Percentiles rank a stretch among this genome's conserved stretches.
Evolutionary conservation across 164 flowering plant species (phyloP).

Genomic region (Kingdonia uniflora): DNA sequence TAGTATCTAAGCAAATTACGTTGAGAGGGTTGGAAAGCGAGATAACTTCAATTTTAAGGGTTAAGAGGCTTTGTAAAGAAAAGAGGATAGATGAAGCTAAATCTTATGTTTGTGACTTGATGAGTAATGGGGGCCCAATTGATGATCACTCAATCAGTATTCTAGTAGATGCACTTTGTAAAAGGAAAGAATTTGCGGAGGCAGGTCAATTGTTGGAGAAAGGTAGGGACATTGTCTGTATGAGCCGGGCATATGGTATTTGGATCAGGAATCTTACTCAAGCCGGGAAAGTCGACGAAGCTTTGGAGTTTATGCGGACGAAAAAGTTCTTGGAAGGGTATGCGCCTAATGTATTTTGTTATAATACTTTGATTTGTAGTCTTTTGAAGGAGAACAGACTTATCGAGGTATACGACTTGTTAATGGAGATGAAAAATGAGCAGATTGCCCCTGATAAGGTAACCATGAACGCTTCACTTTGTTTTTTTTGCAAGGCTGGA

Average conservation of each 20-base stretch:
- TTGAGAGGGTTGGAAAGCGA: conserved; percentile 37
- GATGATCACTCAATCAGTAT: conserved; percentile 18
- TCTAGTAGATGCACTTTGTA: conserved; percentile 49
- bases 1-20: conserved; percentile 37
- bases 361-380: conserved; percentile 43
- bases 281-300: conserved; percentile 35
- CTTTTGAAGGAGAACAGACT: conserved; percentile 55
- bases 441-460: conserved; percentile 45
- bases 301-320: conserved; percentile 45
- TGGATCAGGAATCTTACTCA: conserved; percentile 45
- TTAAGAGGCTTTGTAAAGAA: conserved; percentile 54
- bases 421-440: conserved; percentile 60
- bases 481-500: conserved; percentile 84
- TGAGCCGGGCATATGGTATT: conserved; percentile 36
- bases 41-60: conserved; percentile 33
- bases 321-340: conserved; percentile 38
- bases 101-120: conserved; percentile 26
- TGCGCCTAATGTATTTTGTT: conserved; percentile 46
- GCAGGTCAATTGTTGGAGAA: conserved; percentile 45
- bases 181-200: conserved; percentile 21
- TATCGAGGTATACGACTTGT: conserved; percentile 49
- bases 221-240: conserved; percentile 15
- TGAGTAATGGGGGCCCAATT: conserved; percentile 8
- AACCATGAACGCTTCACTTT: conserved; percentile 64
- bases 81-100: conserved; percentile 34